A percentile compares a stretch with the other conserved stretches of the same genome.
Evolutionary conservation across 1,284 basidiomycete species (phyloP).

Genomic region (Ustilago nuda): DNA sequence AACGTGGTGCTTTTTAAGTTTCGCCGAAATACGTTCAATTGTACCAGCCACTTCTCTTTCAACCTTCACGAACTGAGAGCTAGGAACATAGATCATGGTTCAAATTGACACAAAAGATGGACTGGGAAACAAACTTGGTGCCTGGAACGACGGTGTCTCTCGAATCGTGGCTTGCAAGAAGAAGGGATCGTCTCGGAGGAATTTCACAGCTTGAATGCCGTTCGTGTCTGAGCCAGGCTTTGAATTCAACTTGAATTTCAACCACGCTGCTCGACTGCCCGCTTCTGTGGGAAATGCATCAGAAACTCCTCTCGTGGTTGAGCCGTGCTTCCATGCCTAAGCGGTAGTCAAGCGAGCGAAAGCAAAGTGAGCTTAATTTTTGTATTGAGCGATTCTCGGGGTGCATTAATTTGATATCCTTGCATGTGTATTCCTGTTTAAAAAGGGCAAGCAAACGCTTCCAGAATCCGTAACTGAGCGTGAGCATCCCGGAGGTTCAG

Average conservation of each 20-base stretch:
- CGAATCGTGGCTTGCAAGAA: conserved; percentile 20
- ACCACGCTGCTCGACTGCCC: too few species aligned
- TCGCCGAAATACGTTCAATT: too few species aligned
- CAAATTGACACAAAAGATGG: too few species aligned
- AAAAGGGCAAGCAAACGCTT: neutral
- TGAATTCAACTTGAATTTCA: too few species aligned
- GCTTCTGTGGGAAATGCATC: too few species aligned
- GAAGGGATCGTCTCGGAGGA: conserved; percentile 21
- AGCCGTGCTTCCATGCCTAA: neutral
- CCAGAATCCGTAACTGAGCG: conserved; percentile 2
- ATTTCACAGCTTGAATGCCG: neutral
- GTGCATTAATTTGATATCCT: conserved; percentile 9
- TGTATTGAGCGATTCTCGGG: conserved; percentile 31
- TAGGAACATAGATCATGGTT: too few species aligned
- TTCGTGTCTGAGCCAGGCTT: neutral
- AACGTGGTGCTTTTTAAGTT: too few species aligned
- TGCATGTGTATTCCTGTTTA: conserved; percentile 11
- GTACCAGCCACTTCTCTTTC: too few species aligned
- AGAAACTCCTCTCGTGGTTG: too few species aligned
- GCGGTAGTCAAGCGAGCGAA: conserved; percentile 2
- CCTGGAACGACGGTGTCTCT: conserved; percentile 5
- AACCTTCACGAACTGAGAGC: too few species aligned
- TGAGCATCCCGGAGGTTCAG: too few species aligned
- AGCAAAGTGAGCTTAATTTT: conserved; percentile 22
- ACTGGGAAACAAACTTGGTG: neutral